Conservation (phyloP, 2,329 filamentous ascomycete species). For the Simplicillium sp. region DNA sequence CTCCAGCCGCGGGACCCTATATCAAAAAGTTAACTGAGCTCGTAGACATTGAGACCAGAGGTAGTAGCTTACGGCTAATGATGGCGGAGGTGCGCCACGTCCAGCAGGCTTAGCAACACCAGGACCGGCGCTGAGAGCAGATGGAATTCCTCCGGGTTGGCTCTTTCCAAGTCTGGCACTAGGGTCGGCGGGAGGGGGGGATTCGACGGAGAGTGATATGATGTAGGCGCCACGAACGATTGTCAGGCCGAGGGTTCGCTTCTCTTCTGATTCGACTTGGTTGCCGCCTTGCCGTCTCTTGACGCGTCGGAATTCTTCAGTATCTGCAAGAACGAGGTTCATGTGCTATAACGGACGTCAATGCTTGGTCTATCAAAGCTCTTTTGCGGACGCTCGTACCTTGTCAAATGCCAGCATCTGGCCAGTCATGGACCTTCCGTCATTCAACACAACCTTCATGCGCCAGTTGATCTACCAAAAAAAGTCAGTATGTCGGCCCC, state of each 20-base stretch:
- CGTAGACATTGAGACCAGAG: background rate
- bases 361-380: background rate
- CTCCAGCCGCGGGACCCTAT: conserved; percentile 73
- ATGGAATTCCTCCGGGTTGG: conserved; percentile 56
- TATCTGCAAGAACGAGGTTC: conserved; percentile 97
- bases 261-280: conserved; percentile 84
- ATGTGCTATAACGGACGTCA: conserved; percentile 60
- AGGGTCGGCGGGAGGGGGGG: conserved; percentile 88
- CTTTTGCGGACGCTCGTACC: conserved; percentile 37
- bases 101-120: conserved; percentile 89
- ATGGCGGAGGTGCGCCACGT: conserved; percentile 63
- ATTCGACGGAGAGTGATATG: conserved; percentile 90
- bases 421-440: conserved; percentile 92
- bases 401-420: conserved; percentile 99
- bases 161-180: conserved; percentile 78
- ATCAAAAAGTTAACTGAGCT: conserved; percentile 11
- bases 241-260: conserved; percentile 89
- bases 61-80: conserved; percentile 56
- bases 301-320: conserved; percentile 90
- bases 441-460: conserved; percentile 93
- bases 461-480: conserved; percentile 88
- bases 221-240: conserved; percentile 94
- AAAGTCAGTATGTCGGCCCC: background rate
- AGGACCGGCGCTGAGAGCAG: conserved; percentile 70
- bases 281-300: conserved; percentile 69